Base-by-base conservation (phyloP, 441 rosid genomes). In the Sinapis alba region DNA sequence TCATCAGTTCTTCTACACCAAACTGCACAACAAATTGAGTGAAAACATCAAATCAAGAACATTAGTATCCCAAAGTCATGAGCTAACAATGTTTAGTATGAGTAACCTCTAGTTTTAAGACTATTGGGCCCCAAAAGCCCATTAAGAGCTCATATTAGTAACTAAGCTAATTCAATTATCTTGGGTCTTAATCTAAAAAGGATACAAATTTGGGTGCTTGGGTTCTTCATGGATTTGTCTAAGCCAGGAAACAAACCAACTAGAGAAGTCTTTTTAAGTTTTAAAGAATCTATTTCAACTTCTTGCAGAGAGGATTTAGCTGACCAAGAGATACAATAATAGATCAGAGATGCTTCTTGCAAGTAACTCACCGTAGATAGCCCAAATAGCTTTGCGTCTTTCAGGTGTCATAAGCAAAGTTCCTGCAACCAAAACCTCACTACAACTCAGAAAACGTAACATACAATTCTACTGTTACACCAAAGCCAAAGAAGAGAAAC, bases 1-100 rank as follows among this genome's bases (percentile, higher is more conserved):
- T 93, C 98, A 81, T 93, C 98, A 0, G 96, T 93, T 78, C 98
- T 89, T 86, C 98, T 87, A 81, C 98, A 93, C 98, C 98, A 93
- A 73, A 91, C 98, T 93, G 83, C 74, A 85, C 1, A 9, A 57
- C 6, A 69, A 19, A 53, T 19, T 0, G 16, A 38, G 57, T 11
- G 26, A 41, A 56, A 68, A 7, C 26, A 54, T 62, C 74, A 78
- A 30, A 13, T 0, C 15, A 0, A 36, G 20, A 54, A 5, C 28
- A 19, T 11, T 47, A 58, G 61, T 8, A 36, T 36, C n/a, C 4
- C n/a, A 41, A 13, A 41, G 27, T 68, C 61, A 56, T 71, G n/a
- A 38, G 45, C 62, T 72, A 72, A 36, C 53, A 21, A 26, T 60
- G 36, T 11, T 73, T 5, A 68, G 65, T 63, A 50, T 41, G 21